phyloP scores from a whole-genome alignment of 2,329 filamentous ascomycete genomes.

The Pestalotiopsis sp. region DNA sequence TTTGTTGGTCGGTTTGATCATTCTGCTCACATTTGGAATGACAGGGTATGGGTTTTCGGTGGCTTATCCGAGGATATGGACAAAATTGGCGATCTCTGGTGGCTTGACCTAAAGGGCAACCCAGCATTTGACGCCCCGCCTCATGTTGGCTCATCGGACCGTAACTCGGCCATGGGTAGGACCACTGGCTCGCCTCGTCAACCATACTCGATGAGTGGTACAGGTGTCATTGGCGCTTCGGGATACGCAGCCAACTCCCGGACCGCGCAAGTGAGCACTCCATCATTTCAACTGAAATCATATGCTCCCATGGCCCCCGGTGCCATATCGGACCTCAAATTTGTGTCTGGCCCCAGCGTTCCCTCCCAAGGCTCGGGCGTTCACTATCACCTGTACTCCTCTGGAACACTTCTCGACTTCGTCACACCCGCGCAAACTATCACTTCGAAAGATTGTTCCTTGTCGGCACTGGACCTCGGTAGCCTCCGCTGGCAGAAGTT shows the following conservation, averaged over 20 bases:
- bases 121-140: constrained; percentile 80
- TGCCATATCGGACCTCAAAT: constrained; percentile 86
- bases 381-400: constrained; percentile 95
- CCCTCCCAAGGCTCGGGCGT: constrained; percentile 88
- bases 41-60: constrained; percentile 94
- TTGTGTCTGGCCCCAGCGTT: constrained; percentile 82
- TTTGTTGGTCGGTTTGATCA: constrained; percentile 96
- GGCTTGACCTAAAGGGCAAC: constrained; percentile 90
- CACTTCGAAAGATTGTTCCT: constrained; percentile 81
- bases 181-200: constrained; percentile 54
- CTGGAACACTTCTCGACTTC: constrained; percentile 89
- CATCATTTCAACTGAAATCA: constrained; percentile 66
- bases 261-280: constrained; percentile 67
- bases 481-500: constrained; percentile 92
- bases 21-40: constrained; percentile 88
- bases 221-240: constrained; percentile 58
- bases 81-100: constrained; percentile 94
- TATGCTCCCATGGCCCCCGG: constrained; percentile 88
- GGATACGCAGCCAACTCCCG: constrained; percentile 71
- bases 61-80: constrained; percentile 96
- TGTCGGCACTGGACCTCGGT: constrained; percentile 86
- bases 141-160: constrained; percentile 54
- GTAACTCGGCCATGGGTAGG: constrained; percentile 42
- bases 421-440: constrained; percentile 90
- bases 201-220: constrained; percentile 51